Percentiles rank a stretch among this genome's conserved stretches.
Conservation (phyloP, 129 eudicot genomes). For the Artemisia argyi region DNA sequence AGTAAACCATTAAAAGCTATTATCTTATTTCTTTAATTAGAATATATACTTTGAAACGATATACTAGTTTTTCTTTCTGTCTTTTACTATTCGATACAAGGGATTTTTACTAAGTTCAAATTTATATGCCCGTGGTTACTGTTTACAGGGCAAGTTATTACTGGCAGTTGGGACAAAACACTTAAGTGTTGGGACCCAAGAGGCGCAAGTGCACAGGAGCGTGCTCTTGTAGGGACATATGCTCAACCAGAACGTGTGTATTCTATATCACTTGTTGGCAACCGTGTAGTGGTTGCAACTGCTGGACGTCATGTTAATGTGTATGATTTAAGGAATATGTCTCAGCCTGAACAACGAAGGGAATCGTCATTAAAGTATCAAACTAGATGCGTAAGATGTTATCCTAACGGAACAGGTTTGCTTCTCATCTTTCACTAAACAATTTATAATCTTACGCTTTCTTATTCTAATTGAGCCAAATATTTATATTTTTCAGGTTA, state of each 20-base stretch:
- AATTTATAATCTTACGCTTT: neutral
- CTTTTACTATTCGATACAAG: neutral
- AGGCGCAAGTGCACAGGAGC: constrained; percentile 88
- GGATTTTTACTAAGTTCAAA: no score
- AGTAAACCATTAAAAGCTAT: no score
- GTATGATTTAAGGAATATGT: constrained; percentile 85
- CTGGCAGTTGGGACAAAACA: constrained; percentile 93
- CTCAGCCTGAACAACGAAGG: constrained; percentile 89
- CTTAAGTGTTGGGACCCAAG: constrained; percentile 97
- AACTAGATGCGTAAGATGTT: constrained; percentile 89
- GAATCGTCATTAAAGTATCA: constrained; percentile 89
- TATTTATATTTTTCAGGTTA: constrained; percentile 54
- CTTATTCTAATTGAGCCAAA: neutral
- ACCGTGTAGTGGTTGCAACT: constrained; percentile 85
- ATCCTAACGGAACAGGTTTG: constrained; percentile 91
- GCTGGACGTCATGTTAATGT: constrained; percentile 96
- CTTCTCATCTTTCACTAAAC: neutral
- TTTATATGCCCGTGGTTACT: neutral
- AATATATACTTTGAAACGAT: no score
- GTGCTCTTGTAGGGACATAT: constrained; percentile 82
- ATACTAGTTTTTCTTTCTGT: neutral
- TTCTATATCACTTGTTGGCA: constrained; percentile 80
- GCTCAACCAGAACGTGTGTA: constrained; percentile 87
- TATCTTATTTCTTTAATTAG: no score
- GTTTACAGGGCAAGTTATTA: constrained; percentile 74